phyloP scores from a whole-genome alignment of 108 stramenopile species.

The Conticribra guillardii region DNA sequence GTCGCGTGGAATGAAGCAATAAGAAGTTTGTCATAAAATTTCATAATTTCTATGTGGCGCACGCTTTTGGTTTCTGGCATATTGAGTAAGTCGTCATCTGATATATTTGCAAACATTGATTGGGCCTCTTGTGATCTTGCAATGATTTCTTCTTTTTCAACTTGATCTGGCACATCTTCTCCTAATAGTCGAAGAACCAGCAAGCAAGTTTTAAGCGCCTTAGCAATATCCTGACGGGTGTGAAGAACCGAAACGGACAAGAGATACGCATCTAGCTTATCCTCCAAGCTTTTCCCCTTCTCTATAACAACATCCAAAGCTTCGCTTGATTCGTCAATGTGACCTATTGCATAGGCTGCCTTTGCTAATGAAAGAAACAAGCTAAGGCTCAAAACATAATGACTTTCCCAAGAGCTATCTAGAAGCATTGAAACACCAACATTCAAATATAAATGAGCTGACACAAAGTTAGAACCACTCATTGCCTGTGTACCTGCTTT shows the following conservation, averaged over 20 bases:
- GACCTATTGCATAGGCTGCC: constrained; percentile 1
- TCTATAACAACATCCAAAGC: neutral
- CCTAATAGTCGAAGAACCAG: neutral
- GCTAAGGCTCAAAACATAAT: constrained; percentile 5
- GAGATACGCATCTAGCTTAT: constrained; percentile 12
- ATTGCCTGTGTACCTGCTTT: constrained; percentile 23
- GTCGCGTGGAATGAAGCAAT: neutral
- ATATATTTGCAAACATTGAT: constrained; percentile 3
- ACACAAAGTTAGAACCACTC: constrained; percentile 23
- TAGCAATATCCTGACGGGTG: neutral
- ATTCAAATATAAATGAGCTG: constrained; percentile 23
- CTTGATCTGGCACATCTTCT: neutral
- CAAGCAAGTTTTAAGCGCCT: constrained; percentile 1
- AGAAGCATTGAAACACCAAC: constrained; percentile 7
- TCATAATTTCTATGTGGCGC: neutral
- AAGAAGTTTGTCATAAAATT: neutral
- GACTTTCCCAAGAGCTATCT: constrained; percentile 7
- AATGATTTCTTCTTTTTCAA: neutral
- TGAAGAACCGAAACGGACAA: neutral
- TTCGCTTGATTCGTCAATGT: constrained; percentile 1
- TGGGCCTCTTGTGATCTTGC: neutral
- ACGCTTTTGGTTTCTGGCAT: neutral
- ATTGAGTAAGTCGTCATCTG: neutral
- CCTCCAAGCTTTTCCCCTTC: constrained; percentile 8
- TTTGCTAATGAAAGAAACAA: constrained; percentile 2